phyloP scores from a whole-genome alignment of 306 rosid genomes.

The Trifolium pratense region DNA sequence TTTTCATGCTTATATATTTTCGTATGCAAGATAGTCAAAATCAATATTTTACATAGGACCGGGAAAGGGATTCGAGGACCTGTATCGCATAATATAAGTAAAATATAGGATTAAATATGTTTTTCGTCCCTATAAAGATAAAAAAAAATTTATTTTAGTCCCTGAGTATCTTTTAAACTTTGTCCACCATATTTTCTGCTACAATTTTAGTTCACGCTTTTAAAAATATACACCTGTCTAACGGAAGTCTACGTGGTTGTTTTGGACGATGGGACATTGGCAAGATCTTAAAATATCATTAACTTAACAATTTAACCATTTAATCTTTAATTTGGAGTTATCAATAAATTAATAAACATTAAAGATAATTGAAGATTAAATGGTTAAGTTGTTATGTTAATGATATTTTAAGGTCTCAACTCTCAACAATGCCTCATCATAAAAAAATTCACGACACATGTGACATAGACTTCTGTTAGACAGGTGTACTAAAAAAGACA shows the following conservation, averaged over 20 bases:
- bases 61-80: neutral
- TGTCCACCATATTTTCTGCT: neutral
- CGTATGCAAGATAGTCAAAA: neutral
- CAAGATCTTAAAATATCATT: neutral
- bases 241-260: neutral
- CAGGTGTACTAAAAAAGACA: constrained; percentile 2
- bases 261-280: neutral
- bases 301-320: neutral
- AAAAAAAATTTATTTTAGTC: too few relatives aligned
- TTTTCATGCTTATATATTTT: constrained; percentile 24
- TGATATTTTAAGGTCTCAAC: neutral
- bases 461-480: neutral
- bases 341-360: too few relatives aligned
- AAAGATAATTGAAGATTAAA: too few relatives aligned
- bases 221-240: neutral
- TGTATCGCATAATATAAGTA: neutral
- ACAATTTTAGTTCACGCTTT: neutral
- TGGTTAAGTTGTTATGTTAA: neutral
- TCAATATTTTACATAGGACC: neutral
- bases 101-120: neutral
- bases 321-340: neutral
- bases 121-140: neutral
- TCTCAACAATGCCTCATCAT: neutral
- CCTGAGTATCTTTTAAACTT: neutral
- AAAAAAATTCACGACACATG: neutral